Conservation (phyloP, 495 filamentous ascomycete genomes). For the Terfezia boudieri region DNA sequence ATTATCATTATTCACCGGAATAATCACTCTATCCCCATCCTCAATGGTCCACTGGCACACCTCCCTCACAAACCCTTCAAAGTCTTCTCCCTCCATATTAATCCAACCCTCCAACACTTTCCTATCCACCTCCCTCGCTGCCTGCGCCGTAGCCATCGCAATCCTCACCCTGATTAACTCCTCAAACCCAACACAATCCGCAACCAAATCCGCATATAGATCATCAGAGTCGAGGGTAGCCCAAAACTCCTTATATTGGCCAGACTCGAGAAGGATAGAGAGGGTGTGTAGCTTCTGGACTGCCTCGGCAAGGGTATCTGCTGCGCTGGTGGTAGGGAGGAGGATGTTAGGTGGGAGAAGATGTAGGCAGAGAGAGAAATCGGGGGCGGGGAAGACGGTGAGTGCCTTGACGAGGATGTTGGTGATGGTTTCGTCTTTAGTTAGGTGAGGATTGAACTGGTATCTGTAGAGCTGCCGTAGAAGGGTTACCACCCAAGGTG, state of each 20-base stretch:
- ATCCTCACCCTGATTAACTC: conserved; percentile 85
- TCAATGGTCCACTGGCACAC: conserved; percentile 76
- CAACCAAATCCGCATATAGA: conserved; percentile 83
- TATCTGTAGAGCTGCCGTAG: conserved; percentile 35
- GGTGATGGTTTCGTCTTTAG: conserved; percentile 87
- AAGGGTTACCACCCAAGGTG: not conserved
- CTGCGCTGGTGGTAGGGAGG: conserved; percentile 26
- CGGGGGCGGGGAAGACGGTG: conserved; percentile 87
- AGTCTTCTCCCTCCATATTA: conserved; percentile 46
- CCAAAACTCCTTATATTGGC: conserved; percentile 85
- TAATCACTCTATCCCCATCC: conserved; percentile 36
- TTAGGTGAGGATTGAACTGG: conserved; percentile 98
- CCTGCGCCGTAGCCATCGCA: conserved; percentile 68
- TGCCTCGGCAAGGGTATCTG: conserved; percentile 52
- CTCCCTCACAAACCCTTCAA: conserved; percentile 58
- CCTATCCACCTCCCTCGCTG: conserved; percentile 60
- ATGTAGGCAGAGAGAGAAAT: conserved; percentile 82
- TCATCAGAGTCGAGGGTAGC: conserved; percentile 76
- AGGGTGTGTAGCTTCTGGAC: conserved; percentile 69
- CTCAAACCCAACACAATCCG: conserved; percentile 89
- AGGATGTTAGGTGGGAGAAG: conserved; percentile 66
- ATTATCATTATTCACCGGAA: conserved; percentile 91
- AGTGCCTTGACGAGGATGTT: conserved; percentile 97
- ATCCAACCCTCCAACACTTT: conserved; percentile 69
- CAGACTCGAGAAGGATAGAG: conserved; percentile 63